Base-by-base conservation (phyloP, 331 rosid species). In the Rosa hybrid region DNA sequence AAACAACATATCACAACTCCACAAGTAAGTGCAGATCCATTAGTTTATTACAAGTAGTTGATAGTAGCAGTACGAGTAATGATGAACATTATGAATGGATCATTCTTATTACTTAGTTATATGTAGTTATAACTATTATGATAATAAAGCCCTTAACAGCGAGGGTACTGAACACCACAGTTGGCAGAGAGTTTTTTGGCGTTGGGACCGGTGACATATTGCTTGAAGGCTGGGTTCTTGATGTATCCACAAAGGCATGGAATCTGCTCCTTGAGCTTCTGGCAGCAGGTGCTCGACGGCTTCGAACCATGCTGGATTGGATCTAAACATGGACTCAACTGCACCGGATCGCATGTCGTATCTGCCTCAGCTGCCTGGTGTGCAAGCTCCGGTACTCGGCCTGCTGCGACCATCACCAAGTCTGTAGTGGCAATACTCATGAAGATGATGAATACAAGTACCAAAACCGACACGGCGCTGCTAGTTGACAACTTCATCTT, bases 241-340 rank as follows among this genome's bases (percentile, higher is more conserved):
- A 89, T 30, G 82, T 92, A 94, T 1, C 82, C 89, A 84, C 98
- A 94, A 0, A 86, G 68, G 86, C 98, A 94, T 42, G 97, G 80
- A 63, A 8, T 81, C 57, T 94, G 98, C 63, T 83, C 80, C 79
- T n/a, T 90, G 85, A 94, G 56, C 83, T 78, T 92, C 48, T 48
- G 11, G 77, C 98, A 94, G 51, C 98, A 94, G 3, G 5, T 0
- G 1, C 1, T 1, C 0, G 94, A 67, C 0, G 98, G 97, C 5
- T 57, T 30, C 4, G 85, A 0, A 2, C 71, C 6, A 0, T 71
- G 17, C 2, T 64, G 57, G 18, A 94, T 72, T 8, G 98, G 90
- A 0, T 38, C 14, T 8, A 65, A 0, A 82, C 98, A 94, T 2
- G 98, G 48, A 56, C 71, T 41, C 83, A 94, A 12, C 82, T 84